These are phyloP conservation scores for Sporothrix brunneoviolacea DNA, from an alignment of 2,329 filamentous ascomycete genomes.

Conservation along the genomic window DNA sequence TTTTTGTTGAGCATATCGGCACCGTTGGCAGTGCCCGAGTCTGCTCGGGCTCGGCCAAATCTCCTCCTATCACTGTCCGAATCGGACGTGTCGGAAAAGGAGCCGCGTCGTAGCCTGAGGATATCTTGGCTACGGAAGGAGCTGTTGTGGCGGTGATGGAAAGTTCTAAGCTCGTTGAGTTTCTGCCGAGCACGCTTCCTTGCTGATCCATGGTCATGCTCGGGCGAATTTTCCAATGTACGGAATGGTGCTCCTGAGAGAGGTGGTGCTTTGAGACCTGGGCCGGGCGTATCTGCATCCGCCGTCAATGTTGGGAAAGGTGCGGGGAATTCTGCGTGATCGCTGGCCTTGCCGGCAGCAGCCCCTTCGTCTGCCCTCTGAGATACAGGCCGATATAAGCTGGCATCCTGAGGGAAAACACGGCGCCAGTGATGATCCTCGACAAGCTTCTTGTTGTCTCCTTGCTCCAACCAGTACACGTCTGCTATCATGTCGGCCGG, in stretches of 20 bases:
- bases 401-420: conserved; percentile 51
- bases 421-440: conserved; percentile 71
- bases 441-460: conserved; percentile 70
- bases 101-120: conserved; percentile 44
- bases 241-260: background rate
- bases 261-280: background rate
- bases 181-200: conserved; percentile 56
- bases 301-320: background rate
- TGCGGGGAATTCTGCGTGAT: background rate
- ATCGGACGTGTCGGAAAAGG: conserved; percentile 55
- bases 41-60: conserved; percentile 22
- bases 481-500: conserved; percentile 86
- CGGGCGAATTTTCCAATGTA: conserved; percentile 16
- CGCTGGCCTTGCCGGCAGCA: background rate
- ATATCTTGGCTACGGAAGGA: conserved; percentile 43
- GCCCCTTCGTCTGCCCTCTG: conserved; percentile 20
- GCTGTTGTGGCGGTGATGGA: conserved; percentile 47
- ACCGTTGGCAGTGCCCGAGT: conserved; percentile 42
- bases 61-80: conserved; percentile 49
- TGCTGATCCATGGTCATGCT: conserved; percentile 40
- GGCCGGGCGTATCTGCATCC: background rate
- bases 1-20: conserved; percentile 54
- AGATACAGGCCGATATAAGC: conserved; percentile 24
- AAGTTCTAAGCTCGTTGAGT: conserved; percentile 49
- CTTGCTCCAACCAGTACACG: conserved; percentile 81